phyloP scores from a whole-genome alignment of 2,329 filamentous ascomycete genomes.

The Rhynchosporium secalis region DNA sequence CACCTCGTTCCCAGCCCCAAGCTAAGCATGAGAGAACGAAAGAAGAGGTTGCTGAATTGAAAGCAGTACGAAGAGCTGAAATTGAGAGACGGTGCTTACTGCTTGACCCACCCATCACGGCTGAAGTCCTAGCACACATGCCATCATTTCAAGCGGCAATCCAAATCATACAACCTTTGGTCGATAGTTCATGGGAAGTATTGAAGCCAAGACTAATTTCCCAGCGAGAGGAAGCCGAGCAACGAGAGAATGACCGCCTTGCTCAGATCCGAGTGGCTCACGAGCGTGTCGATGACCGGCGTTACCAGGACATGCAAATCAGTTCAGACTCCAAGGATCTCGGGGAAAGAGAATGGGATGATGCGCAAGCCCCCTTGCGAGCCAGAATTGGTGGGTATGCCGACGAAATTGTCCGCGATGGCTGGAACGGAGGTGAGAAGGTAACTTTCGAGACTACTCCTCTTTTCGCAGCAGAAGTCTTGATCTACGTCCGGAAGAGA shows the following conservation, averaged over 20 bases:
- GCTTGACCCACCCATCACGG: constrained; percentile 64
- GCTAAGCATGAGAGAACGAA: constrained; percentile 54
- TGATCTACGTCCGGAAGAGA: constrained; percentile 65
- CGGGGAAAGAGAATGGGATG: constrained; percentile 69
- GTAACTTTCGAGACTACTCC: constrained; percentile 64
- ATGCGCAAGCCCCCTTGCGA: constrained; percentile 66
- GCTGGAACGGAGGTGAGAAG: constrained; percentile 64
- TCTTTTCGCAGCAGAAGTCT: constrained; percentile 70
- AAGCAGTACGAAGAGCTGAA: constrained; percentile 63
- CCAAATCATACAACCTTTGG: constrained; percentile 66
- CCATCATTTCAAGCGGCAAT: constrained; percentile 73
- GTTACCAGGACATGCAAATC: constrained; percentile 38
- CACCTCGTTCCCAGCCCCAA: constrained; percentile 32
- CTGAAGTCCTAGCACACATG: constrained; percentile 65
- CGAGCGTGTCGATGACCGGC: constrained; percentile 41
- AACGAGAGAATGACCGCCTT: constrained; percentile 48
- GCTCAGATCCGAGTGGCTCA: constrained; percentile 41
- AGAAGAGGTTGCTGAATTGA: constrained; percentile 63
- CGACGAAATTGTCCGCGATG: constrained; percentile 65
- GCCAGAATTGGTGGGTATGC: constrained; percentile 65
- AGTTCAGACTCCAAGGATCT: constrained; percentile 56
- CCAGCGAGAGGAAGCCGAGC: constrained; percentile 66
- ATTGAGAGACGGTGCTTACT: constrained; percentile 70
- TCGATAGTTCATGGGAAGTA: constrained; percentile 68
- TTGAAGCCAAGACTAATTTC: constrained; percentile 66